Percentiles rank a stretch among this genome's conserved stretches.
Conservation (phyloP, 2,329 filamentous ascomycete genomes). For the Alternaria brassicicola region DNA sequence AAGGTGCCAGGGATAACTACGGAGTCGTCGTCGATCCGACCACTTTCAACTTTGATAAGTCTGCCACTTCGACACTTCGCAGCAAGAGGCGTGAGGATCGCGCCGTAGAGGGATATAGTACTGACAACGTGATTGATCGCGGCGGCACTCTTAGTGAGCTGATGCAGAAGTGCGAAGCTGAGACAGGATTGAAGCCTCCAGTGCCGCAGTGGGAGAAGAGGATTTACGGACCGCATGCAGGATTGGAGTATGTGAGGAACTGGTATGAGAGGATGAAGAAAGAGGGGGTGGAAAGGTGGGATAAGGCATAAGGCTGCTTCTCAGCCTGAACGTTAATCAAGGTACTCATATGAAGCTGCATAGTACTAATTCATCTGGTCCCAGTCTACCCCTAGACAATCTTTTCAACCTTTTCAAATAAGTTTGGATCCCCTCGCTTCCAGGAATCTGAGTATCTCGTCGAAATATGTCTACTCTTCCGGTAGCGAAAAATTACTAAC, state of each 20-base stretch:
- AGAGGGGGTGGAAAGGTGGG: constrained; percentile 31
- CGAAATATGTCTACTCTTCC: not conserved
- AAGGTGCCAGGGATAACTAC: constrained; percentile 53
- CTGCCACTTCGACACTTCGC: constrained; percentile 48
- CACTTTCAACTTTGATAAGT: constrained; percentile 46
- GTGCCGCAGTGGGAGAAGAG: constrained; percentile 53
- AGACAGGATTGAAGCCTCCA: constrained; percentile 54
- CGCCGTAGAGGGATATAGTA: constrained; percentile 21
- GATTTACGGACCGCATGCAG: constrained; percentile 55
- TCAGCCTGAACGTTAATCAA: not conserved
- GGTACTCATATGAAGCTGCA: not conserved
- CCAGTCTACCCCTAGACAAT: not conserved
- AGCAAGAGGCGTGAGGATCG: constrained; percentile 38
- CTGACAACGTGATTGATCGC: constrained; percentile 48
- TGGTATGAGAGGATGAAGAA: constrained; percentile 52
- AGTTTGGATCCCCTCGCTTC: not conserved
- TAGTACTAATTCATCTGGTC: not conserved
- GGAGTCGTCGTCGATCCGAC: constrained; percentile 52
- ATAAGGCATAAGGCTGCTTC: constrained; percentile 13
- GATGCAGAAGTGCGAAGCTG: constrained; percentile 44
- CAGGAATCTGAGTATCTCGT: not conserved
- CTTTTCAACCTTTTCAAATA: not conserved
- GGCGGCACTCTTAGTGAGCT: constrained; percentile 53
- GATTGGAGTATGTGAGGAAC: constrained; percentile 51
- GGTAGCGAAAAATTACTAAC: not conserved